Evolutionary conservation across 2,329 filamentous ascomycete species (phyloP).

Genomic region (Xylariomycetidae sp.): DNA sequence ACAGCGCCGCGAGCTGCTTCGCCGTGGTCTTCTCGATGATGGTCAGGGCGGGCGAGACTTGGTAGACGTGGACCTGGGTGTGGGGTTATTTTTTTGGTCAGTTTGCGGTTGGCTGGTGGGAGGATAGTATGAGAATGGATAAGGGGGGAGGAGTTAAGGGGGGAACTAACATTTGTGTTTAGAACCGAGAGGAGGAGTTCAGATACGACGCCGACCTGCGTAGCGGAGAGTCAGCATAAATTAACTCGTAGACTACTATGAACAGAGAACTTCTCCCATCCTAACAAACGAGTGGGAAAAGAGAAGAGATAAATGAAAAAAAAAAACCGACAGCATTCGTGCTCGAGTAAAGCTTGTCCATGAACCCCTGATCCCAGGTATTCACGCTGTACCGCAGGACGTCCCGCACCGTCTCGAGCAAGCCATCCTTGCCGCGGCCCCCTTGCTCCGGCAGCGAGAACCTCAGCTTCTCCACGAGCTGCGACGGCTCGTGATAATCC

Average conservation of each 20-base stretch:
- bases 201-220: constrained; percentile 71
- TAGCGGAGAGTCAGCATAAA: no score
- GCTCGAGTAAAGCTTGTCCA: constrained; percentile 91
- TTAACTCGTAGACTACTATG: no score
- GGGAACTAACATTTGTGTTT: constrained; percentile 73
- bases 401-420: constrained; percentile 65
- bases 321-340: constrained; percentile 72
- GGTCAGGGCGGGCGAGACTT: constrained; percentile 84
- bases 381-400: constrained; percentile 87
- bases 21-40: constrained; percentile 83
- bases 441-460: constrained; percentile 52
- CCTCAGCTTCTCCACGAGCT: constrained; percentile 50
- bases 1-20: constrained; percentile 66
- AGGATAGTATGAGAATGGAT: no score
- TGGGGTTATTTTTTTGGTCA: constrained; percentile 5
- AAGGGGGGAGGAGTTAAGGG: constrained; percentile 2
- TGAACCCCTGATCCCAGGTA: constrained; percentile 96
- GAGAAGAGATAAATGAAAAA: no score
- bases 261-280: no score
- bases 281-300: no score
- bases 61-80: constrained; percentile 74
- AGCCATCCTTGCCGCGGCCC: constrained; percentile 64
- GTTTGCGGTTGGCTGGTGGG: constrained; percentile 32
- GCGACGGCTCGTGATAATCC: constrained; percentile 55
- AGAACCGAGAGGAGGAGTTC: constrained; percentile 80